Conservation (phyloP, 371 early-diverging fungal genomes). For the Paraphysoderma sedebokerense region DNA sequence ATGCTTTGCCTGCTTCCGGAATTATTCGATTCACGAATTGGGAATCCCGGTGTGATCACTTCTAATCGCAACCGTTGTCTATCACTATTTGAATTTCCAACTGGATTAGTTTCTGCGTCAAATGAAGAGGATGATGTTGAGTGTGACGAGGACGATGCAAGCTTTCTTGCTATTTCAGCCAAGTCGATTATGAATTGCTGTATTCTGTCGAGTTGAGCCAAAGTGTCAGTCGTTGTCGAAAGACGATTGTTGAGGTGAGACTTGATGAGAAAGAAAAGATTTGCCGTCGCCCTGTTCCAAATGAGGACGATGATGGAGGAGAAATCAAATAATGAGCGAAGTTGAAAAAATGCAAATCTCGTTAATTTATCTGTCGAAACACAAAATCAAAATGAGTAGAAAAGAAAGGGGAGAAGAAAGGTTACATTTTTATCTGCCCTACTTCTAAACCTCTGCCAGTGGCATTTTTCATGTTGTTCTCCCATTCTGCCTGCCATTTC, state of each 20-base stretch:
- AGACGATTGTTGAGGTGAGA: conserved; percentile 25
- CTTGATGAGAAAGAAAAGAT: conserved; percentile 25
- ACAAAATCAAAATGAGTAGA: neutral
- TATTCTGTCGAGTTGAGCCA: conserved; percentile 28
- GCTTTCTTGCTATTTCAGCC: conserved; percentile 3
- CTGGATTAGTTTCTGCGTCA: no score
- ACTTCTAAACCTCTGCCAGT: conserved; percentile 23
- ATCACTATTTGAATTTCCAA: no score
- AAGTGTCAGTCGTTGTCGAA: conserved; percentile 16
- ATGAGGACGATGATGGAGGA: neutral
- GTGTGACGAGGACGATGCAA: no score
- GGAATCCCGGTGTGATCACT: no score
- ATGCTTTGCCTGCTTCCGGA: no score
- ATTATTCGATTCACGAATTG: no score
- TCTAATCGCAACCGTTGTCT: no score
- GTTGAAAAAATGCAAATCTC: neutral
- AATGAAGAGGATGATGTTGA: no score
- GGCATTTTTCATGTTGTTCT: conserved; percentile 20
- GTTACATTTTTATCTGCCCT: conserved; percentile 35
- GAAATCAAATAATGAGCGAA: neutral
- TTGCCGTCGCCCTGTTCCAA: conserved; percentile 17
- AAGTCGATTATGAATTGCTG: conserved; percentile 24
- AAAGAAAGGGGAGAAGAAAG: neutral
- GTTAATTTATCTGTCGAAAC: no score
- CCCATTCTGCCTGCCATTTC: conserved; percentile 24